Evolutionary conservation across 495 filamentous ascomycete species (phyloP), one percentile per base, ranked within the genome.

Genomic region (Penicillium chermesinum): DNA sequence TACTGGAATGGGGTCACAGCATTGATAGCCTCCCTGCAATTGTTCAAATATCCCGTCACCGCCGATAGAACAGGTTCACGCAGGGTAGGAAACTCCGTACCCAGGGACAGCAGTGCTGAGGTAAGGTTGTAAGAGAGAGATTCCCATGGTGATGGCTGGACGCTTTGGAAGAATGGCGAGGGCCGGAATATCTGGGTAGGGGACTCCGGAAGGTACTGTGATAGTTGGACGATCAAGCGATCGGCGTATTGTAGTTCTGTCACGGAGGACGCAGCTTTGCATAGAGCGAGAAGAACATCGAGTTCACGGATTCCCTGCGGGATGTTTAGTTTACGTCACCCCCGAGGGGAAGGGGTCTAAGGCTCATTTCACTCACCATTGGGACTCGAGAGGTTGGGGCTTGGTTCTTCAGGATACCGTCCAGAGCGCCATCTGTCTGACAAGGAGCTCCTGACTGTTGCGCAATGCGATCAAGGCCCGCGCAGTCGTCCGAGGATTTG

Each of bases 61-160:
- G 75, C 81, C 32, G 78, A 68, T 0, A 79, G 70, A 2, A 86
- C 79, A 1, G 66, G 63, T 34, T 84, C 71, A 22, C 83, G 82
- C 14, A 96, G 69, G 2, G 72, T 72, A 27, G 76, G 70, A 62
- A 88, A 85, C 41, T 81, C 81, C 15, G 80, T 69, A 0, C 89
- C 91, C 30, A 97, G 63, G 1, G 81, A 80, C 30, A 97, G 76
- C n/a, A 95, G 65, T 6, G 89, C 91, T 0, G 74, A 77, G 1
- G 88, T 84, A 38, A 97, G 74, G 49, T 85, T 80, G 49, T 78
- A 82, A n/a, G 87, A 85, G 21, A 97, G 75, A 1, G 81, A 75
- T 68, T 97, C 93, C 80, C 88, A 93, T 12, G 93, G 94, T 2
- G 91, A 95, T 9, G 89, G 88, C 53, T 87, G 82, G 52, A 95